Conservation (phyloP, 352 stramenopile genomes). For the Phytophthora macrochlamydospora region DNA sequence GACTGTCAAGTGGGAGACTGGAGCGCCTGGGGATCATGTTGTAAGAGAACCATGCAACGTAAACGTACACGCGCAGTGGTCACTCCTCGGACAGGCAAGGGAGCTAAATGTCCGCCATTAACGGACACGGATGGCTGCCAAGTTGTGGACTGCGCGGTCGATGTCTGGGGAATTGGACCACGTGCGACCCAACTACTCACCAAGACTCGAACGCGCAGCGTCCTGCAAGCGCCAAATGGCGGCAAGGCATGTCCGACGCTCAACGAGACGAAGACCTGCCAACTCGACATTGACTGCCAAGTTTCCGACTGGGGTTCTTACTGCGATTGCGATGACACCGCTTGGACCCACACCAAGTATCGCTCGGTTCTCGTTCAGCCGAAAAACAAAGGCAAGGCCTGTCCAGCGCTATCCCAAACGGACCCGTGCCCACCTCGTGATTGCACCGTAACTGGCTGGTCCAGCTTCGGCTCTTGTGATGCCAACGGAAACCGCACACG, state of each 20-base stretch:
- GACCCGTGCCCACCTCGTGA: constrained; percentile 43
- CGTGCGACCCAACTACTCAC: constrained; percentile 35
- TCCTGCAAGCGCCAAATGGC: constrained; percentile 38
- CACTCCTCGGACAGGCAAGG: constrained; percentile 32
- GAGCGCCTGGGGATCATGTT: constrained; percentile 44
- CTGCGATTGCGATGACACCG: constrained; percentile 35
- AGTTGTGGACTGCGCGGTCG: constrained; percentile 52
- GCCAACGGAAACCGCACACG: constrained; percentile 42
- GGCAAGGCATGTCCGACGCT: constrained; percentile 49
- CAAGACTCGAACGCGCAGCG: constrained; percentile 43
- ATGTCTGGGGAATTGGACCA: constrained; percentile 50
- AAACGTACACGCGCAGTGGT: constrained; percentile 46
- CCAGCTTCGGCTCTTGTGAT: constrained; percentile 45
- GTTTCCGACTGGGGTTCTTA: constrained; percentile 55
- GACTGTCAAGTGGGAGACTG: constrained; percentile 73
- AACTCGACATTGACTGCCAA: constrained; percentile 48
- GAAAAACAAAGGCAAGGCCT: constrained; percentile 44
- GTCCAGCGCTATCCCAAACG: constrained; percentile 38
- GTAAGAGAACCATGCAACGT: constrained; percentile 33
- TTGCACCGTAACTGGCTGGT: constrained; percentile 66
- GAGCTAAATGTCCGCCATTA: constrained; percentile 41
- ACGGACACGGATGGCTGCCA: constrained; percentile 42
- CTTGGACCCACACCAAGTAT: constrained; percentile 31
- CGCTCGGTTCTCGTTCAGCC: constrained; percentile 45
- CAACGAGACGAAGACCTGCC: constrained; percentile 36